phyloP scores from a whole-genome alignment of 768 basidiomycete species.

The Boletus sensibilis region DNA sequence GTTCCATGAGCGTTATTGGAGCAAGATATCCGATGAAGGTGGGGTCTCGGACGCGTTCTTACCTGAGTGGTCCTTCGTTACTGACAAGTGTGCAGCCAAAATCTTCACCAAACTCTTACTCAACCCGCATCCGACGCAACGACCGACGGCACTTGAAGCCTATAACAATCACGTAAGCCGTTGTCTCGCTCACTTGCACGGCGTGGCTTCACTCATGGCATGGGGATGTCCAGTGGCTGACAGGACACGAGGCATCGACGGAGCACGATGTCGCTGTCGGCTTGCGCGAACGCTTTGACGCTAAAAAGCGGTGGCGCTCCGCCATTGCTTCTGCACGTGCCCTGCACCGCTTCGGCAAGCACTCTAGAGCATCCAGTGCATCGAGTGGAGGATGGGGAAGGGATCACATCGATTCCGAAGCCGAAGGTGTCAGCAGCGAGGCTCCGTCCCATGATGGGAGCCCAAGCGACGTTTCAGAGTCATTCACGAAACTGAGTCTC shows the following conservation, averaged over 20 bases:
- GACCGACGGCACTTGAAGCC: constrained; percentile 76
- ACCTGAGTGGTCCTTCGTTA: not conserved
- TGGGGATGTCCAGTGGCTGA: constrained; percentile 59
- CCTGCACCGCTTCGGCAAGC: constrained; percentile 32
- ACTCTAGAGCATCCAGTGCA: constrained; percentile 26
- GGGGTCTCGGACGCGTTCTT: constrained; percentile 4
- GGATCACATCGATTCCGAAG: constrained; percentile 27
- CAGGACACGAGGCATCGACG: constrained; percentile 56
- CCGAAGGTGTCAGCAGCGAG: constrained; percentile 33
- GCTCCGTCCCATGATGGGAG: constrained; percentile 35
- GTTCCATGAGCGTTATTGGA: constrained; percentile 95
- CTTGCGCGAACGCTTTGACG: constrained; percentile 80
- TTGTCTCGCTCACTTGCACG: not conserved
- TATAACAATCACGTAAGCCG: constrained; percentile 58
- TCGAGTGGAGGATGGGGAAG: constrained; percentile 39
- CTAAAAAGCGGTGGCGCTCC: constrained; percentile 67
- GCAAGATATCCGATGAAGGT: constrained; percentile 82
- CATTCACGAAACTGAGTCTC: constrained; percentile 29
- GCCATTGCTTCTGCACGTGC: constrained; percentile 59
- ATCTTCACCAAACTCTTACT: constrained; percentile 74
- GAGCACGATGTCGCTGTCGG: constrained; percentile 75
- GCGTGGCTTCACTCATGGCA: not conserved
- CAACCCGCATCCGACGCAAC: constrained; percentile 62
- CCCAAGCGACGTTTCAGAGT: constrained; percentile 20
- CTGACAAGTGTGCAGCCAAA: constrained; percentile 56